Evolutionary conservation across 495 filamentous ascomycete genomes (phyloP).

Genomic region (Mycothermus thermophilus): DNA sequence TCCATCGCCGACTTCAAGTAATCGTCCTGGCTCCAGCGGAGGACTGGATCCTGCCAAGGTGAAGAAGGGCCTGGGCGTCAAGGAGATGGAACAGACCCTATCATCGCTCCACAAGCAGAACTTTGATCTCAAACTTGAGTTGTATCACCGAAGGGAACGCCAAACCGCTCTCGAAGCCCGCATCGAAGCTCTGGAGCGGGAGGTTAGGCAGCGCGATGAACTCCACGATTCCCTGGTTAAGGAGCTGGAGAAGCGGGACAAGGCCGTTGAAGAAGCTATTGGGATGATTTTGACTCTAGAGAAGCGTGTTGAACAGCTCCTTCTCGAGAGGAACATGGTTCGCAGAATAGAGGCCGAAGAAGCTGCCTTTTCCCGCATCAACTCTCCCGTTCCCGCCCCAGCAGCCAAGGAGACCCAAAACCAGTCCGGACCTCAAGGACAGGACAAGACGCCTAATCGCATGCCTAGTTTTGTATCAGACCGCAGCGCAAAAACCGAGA

Average conservation of each 20-base stretch:
- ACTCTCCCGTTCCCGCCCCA: conserved; percentile 6
- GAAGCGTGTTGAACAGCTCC: conserved; percentile 45
- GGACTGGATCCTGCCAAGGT: conserved; percentile 20
- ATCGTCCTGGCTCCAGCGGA: conserved; percentile 21
- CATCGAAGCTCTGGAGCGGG: conserved; percentile 43
- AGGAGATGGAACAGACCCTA: conserved; percentile 34
- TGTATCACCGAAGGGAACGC: conserved; percentile 56
- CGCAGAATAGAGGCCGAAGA: conserved; percentile 23
- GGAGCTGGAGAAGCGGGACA: conserved; percentile 63
- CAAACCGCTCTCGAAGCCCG: conserved; percentile 43
- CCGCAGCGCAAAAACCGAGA: conserved; percentile 46
- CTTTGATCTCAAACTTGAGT: conserved; percentile 77
- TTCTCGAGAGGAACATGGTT: conserved; percentile 29
- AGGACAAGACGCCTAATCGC: conserved; percentile 25
- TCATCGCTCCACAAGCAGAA: conserved; percentile 69
- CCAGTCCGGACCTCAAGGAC: conserved; percentile 6
- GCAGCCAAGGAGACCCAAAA: conserved; percentile 10
- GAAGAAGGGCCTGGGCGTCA: conserved; percentile 32
- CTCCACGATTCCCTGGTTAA: conserved; percentile 54
- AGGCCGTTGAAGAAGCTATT: conserved; percentile 70
- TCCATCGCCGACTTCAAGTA: conserved; percentile 23
- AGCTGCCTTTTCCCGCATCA: conserved; percentile 12
- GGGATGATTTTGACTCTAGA: conserved; percentile 66
- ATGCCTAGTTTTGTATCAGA: conserved; percentile 58
- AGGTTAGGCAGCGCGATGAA: conserved; percentile 38